phyloP scores from a whole-genome alignment of 2,329 filamentous ascomycete genomes.

The Sclerotinia subarctica region DNA sequence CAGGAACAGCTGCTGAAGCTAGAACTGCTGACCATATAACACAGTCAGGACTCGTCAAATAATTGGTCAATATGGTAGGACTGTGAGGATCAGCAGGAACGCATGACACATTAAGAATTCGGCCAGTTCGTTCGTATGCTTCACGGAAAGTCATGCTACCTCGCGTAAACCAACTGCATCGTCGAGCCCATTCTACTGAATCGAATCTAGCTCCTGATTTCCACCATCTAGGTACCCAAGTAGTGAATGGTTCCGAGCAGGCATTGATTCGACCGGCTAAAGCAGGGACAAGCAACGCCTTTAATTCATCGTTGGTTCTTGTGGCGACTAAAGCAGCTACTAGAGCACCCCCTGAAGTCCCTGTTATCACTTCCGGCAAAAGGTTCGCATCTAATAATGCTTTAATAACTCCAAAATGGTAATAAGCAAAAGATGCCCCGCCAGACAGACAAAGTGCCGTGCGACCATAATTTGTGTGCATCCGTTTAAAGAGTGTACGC shows the following conservation, averaged over 20 bases:
- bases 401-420: conserved; percentile 90
- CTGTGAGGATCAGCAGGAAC: conserved; percentile 95
- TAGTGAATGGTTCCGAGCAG: conserved; percentile 63
- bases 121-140: conserved; percentile 88
- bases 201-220: conserved; percentile 91
- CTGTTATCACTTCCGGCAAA: conserved; percentile 90
- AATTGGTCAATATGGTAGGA: conserved; percentile 85
- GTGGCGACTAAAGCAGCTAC: conserved; percentile 86
- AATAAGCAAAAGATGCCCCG: conserved; percentile 92
- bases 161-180: conserved; percentile 83
- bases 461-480: conserved; percentile 86
- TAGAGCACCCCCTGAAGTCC: conserved; percentile 89
- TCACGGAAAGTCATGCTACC: conserved; percentile 93
- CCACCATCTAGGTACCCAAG: conserved; percentile 85
- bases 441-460: conserved; percentile 92
- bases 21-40: conserved; percentile 98
- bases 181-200: conserved; percentile 82
- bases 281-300: conserved; percentile 60
- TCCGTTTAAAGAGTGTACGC: conserved; percentile 76
- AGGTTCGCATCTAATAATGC: conserved; percentile 82
- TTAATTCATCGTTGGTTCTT: conserved; percentile 86
- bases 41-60: conserved; percentile 91
- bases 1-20: conserved; percentile 91
- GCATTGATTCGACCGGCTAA: conserved; percentile 25
- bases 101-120: conserved; percentile 93